Conservation (phyloP, 2,329 filamentous ascomycete species). For the Beauveria varroae region DNA sequence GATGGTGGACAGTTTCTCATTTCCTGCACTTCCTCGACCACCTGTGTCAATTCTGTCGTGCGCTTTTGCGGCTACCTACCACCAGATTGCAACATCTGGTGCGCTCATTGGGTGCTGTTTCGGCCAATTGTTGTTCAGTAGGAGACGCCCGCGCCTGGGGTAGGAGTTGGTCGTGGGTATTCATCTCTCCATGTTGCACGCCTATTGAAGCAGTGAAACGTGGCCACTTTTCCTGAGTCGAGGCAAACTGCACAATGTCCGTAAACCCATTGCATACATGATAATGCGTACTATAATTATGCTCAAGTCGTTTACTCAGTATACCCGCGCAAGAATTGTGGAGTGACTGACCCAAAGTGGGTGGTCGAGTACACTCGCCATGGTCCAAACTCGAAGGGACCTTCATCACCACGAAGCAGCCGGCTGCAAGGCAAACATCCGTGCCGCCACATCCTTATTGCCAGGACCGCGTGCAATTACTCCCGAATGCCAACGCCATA, state of each 20-base stretch:
- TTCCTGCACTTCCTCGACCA: not conserved
- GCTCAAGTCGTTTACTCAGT: no score
- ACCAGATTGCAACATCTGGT: no score
- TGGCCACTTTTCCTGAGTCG: not conserved
- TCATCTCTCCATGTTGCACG: not conserved
- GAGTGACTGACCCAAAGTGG: no score
- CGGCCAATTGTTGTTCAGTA: no score
- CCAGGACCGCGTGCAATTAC: not conserved
- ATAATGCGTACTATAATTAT: not conserved
- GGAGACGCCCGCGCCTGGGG: no score
- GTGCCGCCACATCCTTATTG: not conserved
- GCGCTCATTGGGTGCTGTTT: no score
- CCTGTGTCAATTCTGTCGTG: no score
- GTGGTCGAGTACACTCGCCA: no score
- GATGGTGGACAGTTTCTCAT: not conserved
- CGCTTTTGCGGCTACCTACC: no score
- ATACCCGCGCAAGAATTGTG: no score
- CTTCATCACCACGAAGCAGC: not conserved
- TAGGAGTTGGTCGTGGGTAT: not conserved
- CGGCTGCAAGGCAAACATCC: not conserved
- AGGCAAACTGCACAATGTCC: not conserved
- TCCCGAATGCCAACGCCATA: not conserved
- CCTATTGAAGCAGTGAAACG: not conserved
- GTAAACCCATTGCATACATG: not conserved
- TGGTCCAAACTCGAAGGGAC: no score